Evolutionary conservation across 306 rosid genomes (phyloP), one percentile per base, ranked within the genome.

Genomic region (Gillenia trifoliata): DNA sequence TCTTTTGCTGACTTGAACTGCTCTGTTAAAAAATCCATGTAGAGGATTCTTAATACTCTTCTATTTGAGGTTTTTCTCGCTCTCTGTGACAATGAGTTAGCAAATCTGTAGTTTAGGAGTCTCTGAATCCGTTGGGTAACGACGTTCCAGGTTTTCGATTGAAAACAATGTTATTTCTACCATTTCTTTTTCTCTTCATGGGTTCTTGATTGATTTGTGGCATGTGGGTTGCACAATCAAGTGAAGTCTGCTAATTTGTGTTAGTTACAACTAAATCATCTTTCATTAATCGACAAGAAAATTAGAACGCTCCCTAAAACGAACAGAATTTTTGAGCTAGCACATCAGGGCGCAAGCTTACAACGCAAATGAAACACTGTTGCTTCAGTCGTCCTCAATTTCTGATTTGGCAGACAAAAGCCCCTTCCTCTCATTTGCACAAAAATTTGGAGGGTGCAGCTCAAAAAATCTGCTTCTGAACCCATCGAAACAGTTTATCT

Each of bases 101-200:
- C 36, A 72, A 23, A 26, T 43, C 15, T 47, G 79, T 45, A 68
- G 79, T 69, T 49, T 64, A 63, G 70, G 65, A 62, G 49, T 73
- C 4, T 36, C 19, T 13, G 34, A 11, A 33, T 77, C 13, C 2
- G 4, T 54, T 3, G 4, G n/a, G 67, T 76, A 67, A 15, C 28
- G 67, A 43, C 60, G 52, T 36, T 72, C 61, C 73, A 62, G 80
- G 2, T 52, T 43, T 50, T 20, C 11, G 29, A 47, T 71, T 77
- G 68, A 47, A 47, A 5, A 20, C 65, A 72, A 41, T 78, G 68
- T 65, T 38, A 6, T 60, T 64, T 60, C 34, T 55, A 28, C 22
- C n/a, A 36, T 20, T 17, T 71, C 66, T 31, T 10, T 33, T 63
- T 8, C 26, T 23, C 6, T 56, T 28, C 3, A 0, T 1, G 57